Evolutionary conservation across 805 yeast genomes (phyloP).

Genomic region (Saccharomyces jurei): DNA sequence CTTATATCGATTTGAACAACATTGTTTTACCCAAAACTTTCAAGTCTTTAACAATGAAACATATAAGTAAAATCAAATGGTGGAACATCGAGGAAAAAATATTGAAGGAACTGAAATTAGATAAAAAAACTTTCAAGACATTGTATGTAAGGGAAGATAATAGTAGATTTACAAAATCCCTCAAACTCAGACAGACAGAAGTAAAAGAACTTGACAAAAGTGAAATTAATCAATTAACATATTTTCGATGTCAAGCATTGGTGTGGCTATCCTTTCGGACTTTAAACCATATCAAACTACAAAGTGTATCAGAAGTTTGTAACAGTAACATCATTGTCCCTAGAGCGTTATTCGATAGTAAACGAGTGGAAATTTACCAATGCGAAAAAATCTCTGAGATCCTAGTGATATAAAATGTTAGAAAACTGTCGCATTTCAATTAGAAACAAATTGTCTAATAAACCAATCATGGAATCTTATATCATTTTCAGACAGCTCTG

Average conservation of each 20-base stretch:
- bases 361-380: conserved; percentile 7
- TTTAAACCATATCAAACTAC: conserved; percentile 12
- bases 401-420: not conserved
- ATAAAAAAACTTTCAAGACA: conserved; percentile 3
- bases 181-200: not conserved
- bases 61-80: conserved; percentile 16
- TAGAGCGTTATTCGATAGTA: conserved; percentile 11
- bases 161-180: not conserved
- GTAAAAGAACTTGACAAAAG: not conserved
- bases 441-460: conserved; percentile 45
- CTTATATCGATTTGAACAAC: conserved; percentile 19
- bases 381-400: conserved; percentile 3
- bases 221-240: not conserved
- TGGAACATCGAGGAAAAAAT: conserved; percentile 17
- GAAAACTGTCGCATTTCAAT: not conserved
- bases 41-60: conserved; percentile 10
- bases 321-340: conserved; percentile 14
- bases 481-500: conserved; percentile 51
- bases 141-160: not conserved
- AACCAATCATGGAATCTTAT: conserved; percentile 62
- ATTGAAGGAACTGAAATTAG: not conserved
- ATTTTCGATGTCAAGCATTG: conserved; percentile 3
- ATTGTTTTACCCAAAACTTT: conserved; percentile 21
- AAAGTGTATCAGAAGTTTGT: conserved; percentile 5
- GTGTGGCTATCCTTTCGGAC: conserved; percentile 8